phyloP scores from a whole-genome alignment of 345 rosid genomes.

The Euphorbia tirucalli region DNA sequence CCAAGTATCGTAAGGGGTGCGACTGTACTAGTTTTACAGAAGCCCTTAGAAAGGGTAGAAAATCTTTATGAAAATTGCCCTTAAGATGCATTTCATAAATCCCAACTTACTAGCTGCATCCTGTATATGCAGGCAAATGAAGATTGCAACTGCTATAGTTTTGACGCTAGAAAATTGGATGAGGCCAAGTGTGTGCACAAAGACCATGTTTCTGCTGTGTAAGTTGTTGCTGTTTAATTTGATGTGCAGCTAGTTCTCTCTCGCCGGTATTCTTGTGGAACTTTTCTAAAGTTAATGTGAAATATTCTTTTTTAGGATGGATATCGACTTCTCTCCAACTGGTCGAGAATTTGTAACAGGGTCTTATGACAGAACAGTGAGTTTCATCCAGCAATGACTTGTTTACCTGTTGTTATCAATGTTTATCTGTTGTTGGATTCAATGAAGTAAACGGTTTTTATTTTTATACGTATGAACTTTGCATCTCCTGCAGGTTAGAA shows the following conservation, averaged over 20 bases:
- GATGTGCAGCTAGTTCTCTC: constrained; percentile 5
- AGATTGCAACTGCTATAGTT: constrained; percentile 91
- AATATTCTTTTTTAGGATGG: constrained; percentile 57
- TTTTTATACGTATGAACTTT: neutral
- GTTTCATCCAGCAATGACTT: constrained; percentile 19
- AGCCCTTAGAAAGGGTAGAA: neutral
- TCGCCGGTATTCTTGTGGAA: neutral
- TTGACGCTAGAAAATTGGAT: constrained; percentile 76
- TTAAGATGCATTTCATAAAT: neutral
- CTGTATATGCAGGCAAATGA: constrained; percentile 76
- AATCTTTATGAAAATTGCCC: neutral
- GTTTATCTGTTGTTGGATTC: neutral
- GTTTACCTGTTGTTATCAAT: neutral
- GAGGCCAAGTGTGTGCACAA: constrained; percentile 93
- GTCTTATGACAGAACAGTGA: constrained; percentile 92
- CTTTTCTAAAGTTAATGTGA: neutral
- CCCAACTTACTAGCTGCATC: constrained; percentile 2
- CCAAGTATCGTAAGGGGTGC: neutral
- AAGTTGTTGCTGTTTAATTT: constrained; percentile 28
- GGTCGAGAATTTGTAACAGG: constrained; percentile 99
- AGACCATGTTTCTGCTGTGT: constrained; percentile 99
- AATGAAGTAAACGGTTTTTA: neutral
- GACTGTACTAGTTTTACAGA: neutral
- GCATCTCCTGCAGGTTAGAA: constrained; percentile 52
- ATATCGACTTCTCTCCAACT: constrained; percentile 95